phyloP scores from a whole-genome alignment of 257 asterid species.

The Solanum gracilifrons region DNA sequence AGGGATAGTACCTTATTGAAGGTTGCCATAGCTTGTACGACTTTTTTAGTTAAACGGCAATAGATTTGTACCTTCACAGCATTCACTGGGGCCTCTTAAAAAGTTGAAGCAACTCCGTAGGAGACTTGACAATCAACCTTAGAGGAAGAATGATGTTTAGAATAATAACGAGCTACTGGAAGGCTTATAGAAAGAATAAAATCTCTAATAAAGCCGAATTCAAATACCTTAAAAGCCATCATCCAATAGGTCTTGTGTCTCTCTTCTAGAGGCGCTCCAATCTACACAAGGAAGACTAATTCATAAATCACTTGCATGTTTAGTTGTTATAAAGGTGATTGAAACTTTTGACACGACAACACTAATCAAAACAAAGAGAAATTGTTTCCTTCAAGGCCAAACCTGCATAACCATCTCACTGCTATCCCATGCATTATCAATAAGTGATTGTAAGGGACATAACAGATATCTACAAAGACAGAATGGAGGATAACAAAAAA shows the following conservation, averaged over 20 bases:
- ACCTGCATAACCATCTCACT: slow-evolving; percentile 87
- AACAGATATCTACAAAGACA: not conserved
- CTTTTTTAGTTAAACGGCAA: not conserved
- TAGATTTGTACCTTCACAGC: not conserved
- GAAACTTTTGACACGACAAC: not conserved
- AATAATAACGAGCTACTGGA: not conserved
- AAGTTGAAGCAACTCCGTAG: not conserved
- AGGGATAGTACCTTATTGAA: slow-evolving; percentile 42
- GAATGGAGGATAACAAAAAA: not conserved
- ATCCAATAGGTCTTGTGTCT: slow-evolving; percentile 69
- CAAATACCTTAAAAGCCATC: slow-evolving; percentile 17
- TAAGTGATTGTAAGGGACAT: not conserved
- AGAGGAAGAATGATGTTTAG: not conserved
- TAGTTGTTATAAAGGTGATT: not conserved
- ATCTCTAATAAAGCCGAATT: not conserved
- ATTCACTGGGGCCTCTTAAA: not conserved
- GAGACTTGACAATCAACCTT: not conserved
- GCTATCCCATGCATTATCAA: slow-evolving; percentile 60
- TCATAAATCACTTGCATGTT: not conserved
- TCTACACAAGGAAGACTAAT: slow-evolving; percentile 25
- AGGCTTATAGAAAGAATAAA: not conserved
- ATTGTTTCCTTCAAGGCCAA: not conserved
- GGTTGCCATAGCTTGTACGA: slow-evolving; percentile 14
- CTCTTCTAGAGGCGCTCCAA: slow-evolving; percentile 40
- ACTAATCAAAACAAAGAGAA: not conserved